phyloP scores from a whole-genome alignment of 805 yeast genomes.

The Jamesozyma lodderae region DNA sequence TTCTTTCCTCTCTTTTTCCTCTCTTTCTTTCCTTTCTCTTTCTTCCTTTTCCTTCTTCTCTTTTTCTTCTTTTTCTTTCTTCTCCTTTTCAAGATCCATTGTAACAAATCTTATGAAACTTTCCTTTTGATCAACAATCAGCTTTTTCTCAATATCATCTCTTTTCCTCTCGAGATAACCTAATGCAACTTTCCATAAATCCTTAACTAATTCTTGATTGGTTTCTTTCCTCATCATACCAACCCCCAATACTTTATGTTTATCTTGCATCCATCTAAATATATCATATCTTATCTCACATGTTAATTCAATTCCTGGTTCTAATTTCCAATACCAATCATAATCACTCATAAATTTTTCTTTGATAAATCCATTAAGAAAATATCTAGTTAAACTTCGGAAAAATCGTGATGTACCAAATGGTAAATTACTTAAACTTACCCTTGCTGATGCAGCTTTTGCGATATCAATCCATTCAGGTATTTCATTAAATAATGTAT shows the following conservation, averaged over 20 bases:
- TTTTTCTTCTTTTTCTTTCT: slow-evolving; percentile 31
- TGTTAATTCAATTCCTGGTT: slow-evolving; percentile 63
- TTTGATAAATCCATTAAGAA: slow-evolving; percentile 67
- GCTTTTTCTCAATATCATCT: slow-evolving; percentile 42
- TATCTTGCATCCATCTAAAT: slow-evolving; percentile 66
- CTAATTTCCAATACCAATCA: slow-evolving; percentile 86
- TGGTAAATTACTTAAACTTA: slow-evolving; percentile 47
- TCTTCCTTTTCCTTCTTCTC: not conserved
- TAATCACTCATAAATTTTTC: slow-evolving; percentile 53
- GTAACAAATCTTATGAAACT: slow-evolving; percentile 60
- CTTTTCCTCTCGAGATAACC: too few relatives aligned
- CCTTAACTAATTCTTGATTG: slow-evolving; percentile 62
- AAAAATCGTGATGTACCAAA: slow-evolving; percentile 68
- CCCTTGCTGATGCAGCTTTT: slow-evolving; percentile 52
- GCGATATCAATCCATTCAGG: slow-evolving; percentile 71
- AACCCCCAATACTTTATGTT: slow-evolving; percentile 60
- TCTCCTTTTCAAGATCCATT: slow-evolving; percentile 45
- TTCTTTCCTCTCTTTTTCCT: too few relatives aligned
- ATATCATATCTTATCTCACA: slow-evolving; percentile 72
- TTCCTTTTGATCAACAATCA: slow-evolving; percentile 37
- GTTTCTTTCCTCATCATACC: slow-evolving; percentile 59
- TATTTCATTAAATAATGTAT: slow-evolving; percentile 46
- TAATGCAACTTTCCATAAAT: slow-evolving; percentile 56
- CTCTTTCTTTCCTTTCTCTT: too few relatives aligned
- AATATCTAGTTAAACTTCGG: slow-evolving; percentile 79